Base-by-base conservation (phyloP, 164 flowering plant species). In the Stephania yunnanensis region DNA sequence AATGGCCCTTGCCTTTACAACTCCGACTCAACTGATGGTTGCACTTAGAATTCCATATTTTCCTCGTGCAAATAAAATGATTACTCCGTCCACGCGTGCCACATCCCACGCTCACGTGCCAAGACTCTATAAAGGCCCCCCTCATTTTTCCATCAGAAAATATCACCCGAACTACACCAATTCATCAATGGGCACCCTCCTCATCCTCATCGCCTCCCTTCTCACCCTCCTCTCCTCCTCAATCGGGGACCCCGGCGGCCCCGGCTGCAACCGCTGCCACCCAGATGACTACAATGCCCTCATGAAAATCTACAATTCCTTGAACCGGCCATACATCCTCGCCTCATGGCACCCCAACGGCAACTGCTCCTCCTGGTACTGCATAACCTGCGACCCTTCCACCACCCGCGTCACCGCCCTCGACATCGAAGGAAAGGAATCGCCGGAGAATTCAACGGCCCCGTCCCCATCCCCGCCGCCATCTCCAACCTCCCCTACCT, bases 311-410 rank as follows among this genome's bases (percentile, higher is more conserved):
- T 90, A 92, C 69, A 45, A 81, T 45, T 72, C 81, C 74, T 78
- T 91, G 2, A 81, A 84, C 86, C 84, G 89, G 77, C 90, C 97
- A 4, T 87, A 85, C 85, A 67, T 46, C 69, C 81, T 91, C 8
- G 83, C 90, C 80, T 93, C 96, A 0, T 91, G 89, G 91, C 50
- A 13, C 36, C 78, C 79, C 46, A 71, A 75, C 68, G 72, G 80
- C 6, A 92, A 88, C 75, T 92, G 95, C 82, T 91, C 95, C 71
- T 36, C 67, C 45, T 90, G 98, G 97, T 84, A 85, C 78, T 19
- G 70, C 17, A 81, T 89, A 72, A 73, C 78, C 0, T 93, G 97
- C 76, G 82, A 89, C 79, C 71, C 3, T 64, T 72, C 64, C 61
- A 83, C 87, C 72, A 67, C 84, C 83, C 13, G 97, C 61, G 76